Evolutionary conservation across 352 stramenopile genomes (phyloP).

Genomic region (Halophytophthora polymorphica): DNA sequence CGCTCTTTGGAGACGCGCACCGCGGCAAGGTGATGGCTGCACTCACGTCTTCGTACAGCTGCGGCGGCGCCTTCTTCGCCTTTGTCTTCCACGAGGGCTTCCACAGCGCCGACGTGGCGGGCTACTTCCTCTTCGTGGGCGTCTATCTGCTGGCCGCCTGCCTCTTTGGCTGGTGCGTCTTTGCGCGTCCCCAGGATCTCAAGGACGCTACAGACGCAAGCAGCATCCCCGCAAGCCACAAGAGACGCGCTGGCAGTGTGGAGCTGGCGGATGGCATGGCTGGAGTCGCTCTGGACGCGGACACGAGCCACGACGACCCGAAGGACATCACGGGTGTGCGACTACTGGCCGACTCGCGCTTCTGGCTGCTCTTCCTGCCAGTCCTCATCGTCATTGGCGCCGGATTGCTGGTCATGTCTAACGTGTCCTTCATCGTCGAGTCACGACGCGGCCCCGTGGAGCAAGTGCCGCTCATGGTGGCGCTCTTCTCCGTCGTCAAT

Average conservation of each 20-base stretch:
- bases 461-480: constrained; percentile 74
- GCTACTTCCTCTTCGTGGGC: constrained; percentile 75
- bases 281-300: constrained; percentile 20
- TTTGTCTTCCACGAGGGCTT: constrained; percentile 67
- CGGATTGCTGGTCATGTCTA: constrained; percentile 78
- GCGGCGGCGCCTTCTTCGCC: constrained; percentile 70
- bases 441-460: constrained; percentile 52
- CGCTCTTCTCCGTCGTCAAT: constrained; percentile 76
- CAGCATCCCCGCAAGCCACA: constrained; percentile 3
- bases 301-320: constrained; percentile 16
- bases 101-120: constrained; percentile 46
- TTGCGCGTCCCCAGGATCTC: constrained; percentile 23
- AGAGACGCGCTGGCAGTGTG: constrained; percentile 34
- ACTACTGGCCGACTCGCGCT: constrained; percentile 54
- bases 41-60: constrained; percentile 74
- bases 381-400: constrained; percentile 77
- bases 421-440: constrained; percentile 84
- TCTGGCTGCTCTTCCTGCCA: constrained; percentile 75
- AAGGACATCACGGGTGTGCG: constrained; percentile 57
- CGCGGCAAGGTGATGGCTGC: constrained; percentile 77
- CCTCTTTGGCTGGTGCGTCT: constrained; percentile 47
- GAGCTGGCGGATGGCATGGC: constrained; percentile 39
- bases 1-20: constrained; percentile 63
- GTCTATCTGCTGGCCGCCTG: constrained; percentile 45
- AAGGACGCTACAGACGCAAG: constrained; percentile 1